A percentile compares a stretch with the other conserved stretches of the same genome.
Evolutionary conservation across 129 eudicot genomes (phyloP).

Genomic region (Escallonia rubra): DNA sequence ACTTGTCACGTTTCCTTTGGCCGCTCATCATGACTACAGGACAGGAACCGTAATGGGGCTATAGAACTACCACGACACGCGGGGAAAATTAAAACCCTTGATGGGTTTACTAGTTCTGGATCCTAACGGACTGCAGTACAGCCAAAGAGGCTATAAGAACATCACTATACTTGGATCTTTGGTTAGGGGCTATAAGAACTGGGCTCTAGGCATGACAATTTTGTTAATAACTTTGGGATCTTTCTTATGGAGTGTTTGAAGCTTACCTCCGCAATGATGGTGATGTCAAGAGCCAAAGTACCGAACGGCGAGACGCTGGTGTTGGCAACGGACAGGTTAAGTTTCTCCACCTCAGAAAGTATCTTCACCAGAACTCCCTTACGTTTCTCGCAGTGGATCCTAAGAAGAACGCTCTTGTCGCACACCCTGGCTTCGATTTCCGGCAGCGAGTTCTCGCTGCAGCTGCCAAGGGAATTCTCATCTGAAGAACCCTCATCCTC

Average conservation of each 20-base stretch:
- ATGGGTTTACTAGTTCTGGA: too few relatives aligned
- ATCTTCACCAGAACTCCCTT: conserved; percentile 21
- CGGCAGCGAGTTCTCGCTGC: conserved; percentile 8
- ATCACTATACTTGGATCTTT: too few relatives aligned
- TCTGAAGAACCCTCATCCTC: conserved; percentile 13
- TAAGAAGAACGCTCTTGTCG: conserved; percentile 9
- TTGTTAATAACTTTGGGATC: too few relatives aligned
- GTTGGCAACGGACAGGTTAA: conserved; percentile 10
- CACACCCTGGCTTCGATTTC: conserved; percentile 20
- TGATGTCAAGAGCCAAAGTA: conserved; percentile 10
- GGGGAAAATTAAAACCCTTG: too few relatives aligned
- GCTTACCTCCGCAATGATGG: conserved; percentile 25
- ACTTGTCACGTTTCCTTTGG: too few relatives aligned
- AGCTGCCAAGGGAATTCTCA: neutral
- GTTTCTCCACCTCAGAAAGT: conserved; percentile 19
- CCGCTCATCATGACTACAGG: too few relatives aligned
- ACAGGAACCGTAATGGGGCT: too few relatives aligned
- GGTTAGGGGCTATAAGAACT: too few relatives aligned
- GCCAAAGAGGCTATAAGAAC: too few relatives aligned
- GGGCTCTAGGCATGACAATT: too few relatives aligned
- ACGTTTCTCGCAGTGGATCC: conserved; percentile 14
- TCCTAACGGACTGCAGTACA: too few relatives aligned
- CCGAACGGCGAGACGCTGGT: conserved; percentile 16
- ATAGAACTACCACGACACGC: too few relatives aligned
- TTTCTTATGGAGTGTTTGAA: neutral